Percentiles rank a stretch among this genome's conserved stretches.
Conservation (phyloP, 441 rosid species). For the Gossypium gossypioides region DNA sequence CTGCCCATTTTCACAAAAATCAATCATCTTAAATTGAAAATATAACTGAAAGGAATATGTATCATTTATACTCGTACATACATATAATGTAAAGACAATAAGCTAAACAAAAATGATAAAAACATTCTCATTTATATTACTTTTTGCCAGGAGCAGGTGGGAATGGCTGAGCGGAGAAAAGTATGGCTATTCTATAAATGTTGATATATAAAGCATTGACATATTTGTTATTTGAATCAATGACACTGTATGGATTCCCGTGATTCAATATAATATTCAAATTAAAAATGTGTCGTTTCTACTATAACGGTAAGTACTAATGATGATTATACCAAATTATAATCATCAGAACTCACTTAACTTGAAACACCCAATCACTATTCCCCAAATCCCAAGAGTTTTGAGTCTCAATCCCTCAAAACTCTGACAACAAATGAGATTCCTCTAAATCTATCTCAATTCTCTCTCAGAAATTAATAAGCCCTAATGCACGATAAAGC, state of each 20-base stretch:
- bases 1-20: neutral
- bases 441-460: neutral
- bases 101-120: no score
- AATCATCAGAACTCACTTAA: neutral
- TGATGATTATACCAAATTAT: neutral
- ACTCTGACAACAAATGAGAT: neutral
- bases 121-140: neutral
- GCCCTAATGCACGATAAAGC: neutral
- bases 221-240: neutral
- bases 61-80: no score
- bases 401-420: neutral
- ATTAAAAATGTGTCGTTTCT: neutral
- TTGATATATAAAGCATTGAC: neutral
- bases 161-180: neutral
- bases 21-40: no score
- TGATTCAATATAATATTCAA: neutral
- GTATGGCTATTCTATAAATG: neutral
- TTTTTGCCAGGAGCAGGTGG: neutral
- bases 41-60: no score
- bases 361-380: neutral
- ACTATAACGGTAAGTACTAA: neutral
- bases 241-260: neutral
- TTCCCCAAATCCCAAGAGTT: neutral
- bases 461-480: neutral
- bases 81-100: neutral